phyloP scores from a whole-genome alignment of 305 asterid genomes.

The Fraxinus platypoda region DNA sequence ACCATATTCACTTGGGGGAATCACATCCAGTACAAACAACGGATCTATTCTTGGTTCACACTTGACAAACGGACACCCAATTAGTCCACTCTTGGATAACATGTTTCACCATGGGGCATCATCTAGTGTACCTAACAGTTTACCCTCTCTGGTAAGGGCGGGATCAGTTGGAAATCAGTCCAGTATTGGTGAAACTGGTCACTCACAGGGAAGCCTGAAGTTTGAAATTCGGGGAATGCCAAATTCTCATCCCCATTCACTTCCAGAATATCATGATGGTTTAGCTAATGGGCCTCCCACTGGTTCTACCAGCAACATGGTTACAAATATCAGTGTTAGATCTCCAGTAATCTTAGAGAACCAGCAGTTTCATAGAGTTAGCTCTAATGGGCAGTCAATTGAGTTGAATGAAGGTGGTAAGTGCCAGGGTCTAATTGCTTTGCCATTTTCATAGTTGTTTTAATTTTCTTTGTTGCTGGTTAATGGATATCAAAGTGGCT shows the following conservation, averaged over 20 bases:
- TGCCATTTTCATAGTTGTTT: slow-evolving; percentile 1
- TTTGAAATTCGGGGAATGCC: slow-evolving; percentile 54
- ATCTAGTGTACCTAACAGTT: slow-evolving; percentile 65
- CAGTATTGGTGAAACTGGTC: slow-evolving; percentile 55
- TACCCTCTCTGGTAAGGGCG: slow-evolving; percentile 57
- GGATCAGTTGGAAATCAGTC: slow-evolving; percentile 59
- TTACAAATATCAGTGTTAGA: slow-evolving; percentile 55
- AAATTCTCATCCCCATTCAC: slow-evolving; percentile 79
- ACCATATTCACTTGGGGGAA: slow-evolving; percentile 50
- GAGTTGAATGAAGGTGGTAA: slow-evolving; percentile 69
- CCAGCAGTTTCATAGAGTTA: slow-evolving; percentile 60
- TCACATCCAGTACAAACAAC: slow-evolving; percentile 42
- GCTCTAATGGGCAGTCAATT: slow-evolving; percentile 55
- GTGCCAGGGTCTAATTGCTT: slow-evolving; percentile 15
- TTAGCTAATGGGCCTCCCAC: slow-evolving; percentile 57
- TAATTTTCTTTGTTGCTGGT: slow-evolving; percentile 8
- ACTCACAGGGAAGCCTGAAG: slow-evolving; percentile 49
- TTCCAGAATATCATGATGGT: slow-evolving; percentile 77
- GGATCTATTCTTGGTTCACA: slow-evolving; percentile 48
- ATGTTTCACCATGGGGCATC: slow-evolving; percentile 60
- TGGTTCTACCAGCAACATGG: slow-evolving; percentile 66
- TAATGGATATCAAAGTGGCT: slow-evolving; percentile 10
- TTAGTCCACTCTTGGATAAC: slow-evolving; percentile 53
- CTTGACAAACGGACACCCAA: slow-evolving; percentile 50
- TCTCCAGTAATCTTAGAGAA: slow-evolving; percentile 60